phyloP scores from a whole-genome alignment of 1,139 yeast genomes.

The Scheffersomyces cryptocercus region DNA sequence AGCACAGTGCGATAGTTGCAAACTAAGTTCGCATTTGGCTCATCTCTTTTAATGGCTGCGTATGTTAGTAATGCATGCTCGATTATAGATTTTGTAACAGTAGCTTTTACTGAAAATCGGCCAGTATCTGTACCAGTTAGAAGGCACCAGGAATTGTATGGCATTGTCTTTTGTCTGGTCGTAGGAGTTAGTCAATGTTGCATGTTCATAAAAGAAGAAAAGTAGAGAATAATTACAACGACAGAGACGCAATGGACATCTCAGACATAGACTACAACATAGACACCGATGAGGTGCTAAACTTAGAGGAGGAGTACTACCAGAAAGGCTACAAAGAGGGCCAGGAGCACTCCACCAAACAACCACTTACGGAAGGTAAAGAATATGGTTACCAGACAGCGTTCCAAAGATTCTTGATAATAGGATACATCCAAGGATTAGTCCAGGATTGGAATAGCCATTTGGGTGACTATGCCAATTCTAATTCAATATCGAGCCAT shows the following conservation, averaged over 20 bases:
- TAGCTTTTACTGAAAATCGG: no score
- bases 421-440: conserved; percentile 66
- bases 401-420: conserved; percentile 62
- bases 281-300: conserved; percentile 50
- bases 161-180: not conserved
- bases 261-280: conserved; percentile 14
- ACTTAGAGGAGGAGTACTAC: conserved; percentile 59
- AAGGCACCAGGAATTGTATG: no score
- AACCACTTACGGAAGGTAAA: conserved; percentile 63
- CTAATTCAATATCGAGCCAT: conserved; percentile 25
- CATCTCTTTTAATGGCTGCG: no score
- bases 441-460: conserved; percentile 37
- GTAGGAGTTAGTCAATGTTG: not conserved
- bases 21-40: no score
- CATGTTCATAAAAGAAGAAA: not conserved
- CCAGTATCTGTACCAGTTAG: no score
- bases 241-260: not conserved
- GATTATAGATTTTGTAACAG: no score
- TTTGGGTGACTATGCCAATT: conserved; percentile 15
- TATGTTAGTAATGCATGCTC: no score
- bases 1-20: no score
- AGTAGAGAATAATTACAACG: conserved; percentile 1
- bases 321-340: conserved; percentile 65
- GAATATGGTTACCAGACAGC: conserved; percentile 82
- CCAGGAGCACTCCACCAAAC: conserved; percentile 37